These are phyloP conservation scores for Aphanomyces invadans DNA, from an alignment of 352 stramenopile genomes.

Conservation along the genomic window DNA sequence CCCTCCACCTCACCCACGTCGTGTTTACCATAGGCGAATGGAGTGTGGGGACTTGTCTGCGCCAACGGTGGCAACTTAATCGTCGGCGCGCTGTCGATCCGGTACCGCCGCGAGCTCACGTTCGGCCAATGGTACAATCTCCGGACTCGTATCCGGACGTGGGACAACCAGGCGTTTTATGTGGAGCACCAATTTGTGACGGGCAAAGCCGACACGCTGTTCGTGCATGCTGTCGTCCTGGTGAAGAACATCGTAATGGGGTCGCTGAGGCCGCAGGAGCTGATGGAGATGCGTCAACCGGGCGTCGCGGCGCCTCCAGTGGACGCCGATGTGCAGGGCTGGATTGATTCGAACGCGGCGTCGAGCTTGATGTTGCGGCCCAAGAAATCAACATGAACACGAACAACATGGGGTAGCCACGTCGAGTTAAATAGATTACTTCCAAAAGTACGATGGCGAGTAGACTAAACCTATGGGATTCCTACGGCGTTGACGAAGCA, in stretches of 20 bases:
- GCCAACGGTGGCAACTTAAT: slow-evolving; percentile 59
- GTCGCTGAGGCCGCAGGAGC: slow-evolving; percentile 40
- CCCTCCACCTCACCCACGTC: background rate
- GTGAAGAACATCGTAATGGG: slow-evolving; percentile 83
- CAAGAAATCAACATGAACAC: slow-evolving; percentile 18
- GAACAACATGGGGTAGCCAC: slow-evolving; percentile 4
- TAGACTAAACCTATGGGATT: background rate
- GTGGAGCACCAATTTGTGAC: slow-evolving; percentile 81
- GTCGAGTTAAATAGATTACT: slow-evolving; percentile 21
- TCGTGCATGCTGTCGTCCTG: slow-evolving; percentile 79
- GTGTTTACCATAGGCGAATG: slow-evolving; percentile 43
- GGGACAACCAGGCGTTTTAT: slow-evolving; percentile 79
- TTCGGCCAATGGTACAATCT: slow-evolving; percentile 61
- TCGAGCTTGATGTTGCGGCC: slow-evolving; percentile 62
- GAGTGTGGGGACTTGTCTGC: slow-evolving; percentile 59
- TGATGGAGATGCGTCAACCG: slow-evolving; percentile 50
- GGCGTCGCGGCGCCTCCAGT: slow-evolving; percentile 31
- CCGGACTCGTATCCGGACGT: slow-evolving; percentile 65
- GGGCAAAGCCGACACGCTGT: slow-evolving; percentile 28
- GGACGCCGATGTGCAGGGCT: slow-evolving; percentile 45
- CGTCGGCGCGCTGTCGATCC: slow-evolving; percentile 69
- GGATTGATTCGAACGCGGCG: slow-evolving; percentile 66
- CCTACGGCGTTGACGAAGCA: background rate
- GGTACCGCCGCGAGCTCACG: slow-evolving; percentile 71
- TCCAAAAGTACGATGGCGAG: background rate